These are phyloP conservation scores for Albugo laibachii DNA, from an alignment of 352 stramenopile genomes.

Conservation along the genomic window DNA sequence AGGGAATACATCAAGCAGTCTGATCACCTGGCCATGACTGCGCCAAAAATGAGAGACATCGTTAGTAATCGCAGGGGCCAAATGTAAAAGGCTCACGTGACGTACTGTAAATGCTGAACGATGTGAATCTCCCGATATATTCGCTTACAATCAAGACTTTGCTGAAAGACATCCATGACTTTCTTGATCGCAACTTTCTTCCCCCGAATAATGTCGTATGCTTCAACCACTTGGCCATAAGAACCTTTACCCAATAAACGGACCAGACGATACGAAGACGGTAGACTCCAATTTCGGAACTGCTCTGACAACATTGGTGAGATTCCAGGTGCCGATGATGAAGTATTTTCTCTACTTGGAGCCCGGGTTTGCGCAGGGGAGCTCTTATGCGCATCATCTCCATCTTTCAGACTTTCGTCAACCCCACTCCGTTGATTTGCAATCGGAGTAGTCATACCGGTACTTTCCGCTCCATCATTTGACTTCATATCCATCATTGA, in stretches of 20 bases:
- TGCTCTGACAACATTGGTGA: slow-evolving; percentile 11
- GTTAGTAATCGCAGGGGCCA: not conserved
- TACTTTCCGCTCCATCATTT: too few relatives aligned
- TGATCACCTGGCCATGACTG: slow-evolving; percentile 66
- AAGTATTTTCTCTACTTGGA: slow-evolving; percentile 15
- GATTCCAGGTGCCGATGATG: slow-evolving; percentile 36
- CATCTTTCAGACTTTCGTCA: too few relatives aligned
- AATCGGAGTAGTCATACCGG: too few relatives aligned
- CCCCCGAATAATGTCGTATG: slow-evolving; percentile 51
- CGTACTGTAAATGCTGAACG: slow-evolving; percentile 49
- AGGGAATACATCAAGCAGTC: slow-evolving; percentile 61
- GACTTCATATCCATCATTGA: slow-evolving; percentile 16
- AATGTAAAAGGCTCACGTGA: slow-evolving; percentile 1
- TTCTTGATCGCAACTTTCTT: slow-evolving; percentile 81
- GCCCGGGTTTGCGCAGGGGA: not conserved
- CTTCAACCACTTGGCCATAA: slow-evolving; percentile 70
- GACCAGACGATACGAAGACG: slow-evolving; percentile 56
- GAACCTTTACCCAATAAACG: slow-evolving; percentile 66
- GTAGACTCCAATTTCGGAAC: slow-evolving; percentile 52
- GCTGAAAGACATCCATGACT: slow-evolving; percentile 78
- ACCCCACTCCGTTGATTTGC: too few relatives aligned
- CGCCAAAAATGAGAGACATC: not conserved
- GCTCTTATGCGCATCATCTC: too few relatives aligned
- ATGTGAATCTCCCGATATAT: slow-evolving; percentile 80
- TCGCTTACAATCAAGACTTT: slow-evolving; percentile 75